phyloP scores from a whole-genome alignment of 208 protist species.

The Leishmania amazonensis region DNA sequence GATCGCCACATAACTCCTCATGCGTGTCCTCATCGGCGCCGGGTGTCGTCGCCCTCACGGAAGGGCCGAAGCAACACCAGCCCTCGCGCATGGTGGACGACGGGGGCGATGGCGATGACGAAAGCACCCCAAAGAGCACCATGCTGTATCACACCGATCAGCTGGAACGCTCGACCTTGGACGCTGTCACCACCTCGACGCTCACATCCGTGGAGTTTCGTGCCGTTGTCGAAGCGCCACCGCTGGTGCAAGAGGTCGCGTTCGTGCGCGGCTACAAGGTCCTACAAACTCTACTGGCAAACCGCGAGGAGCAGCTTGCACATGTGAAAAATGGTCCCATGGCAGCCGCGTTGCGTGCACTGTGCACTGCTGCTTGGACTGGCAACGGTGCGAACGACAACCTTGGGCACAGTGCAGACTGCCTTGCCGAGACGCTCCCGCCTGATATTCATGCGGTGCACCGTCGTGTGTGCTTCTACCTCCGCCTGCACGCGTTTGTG shows the following conservation, averaged over 20 bases:
- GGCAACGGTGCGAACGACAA: background rate
- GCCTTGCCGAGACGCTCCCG: background rate
- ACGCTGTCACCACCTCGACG: background rate
- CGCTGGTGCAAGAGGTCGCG: constrained; percentile 2
- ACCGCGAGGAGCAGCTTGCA: background rate
- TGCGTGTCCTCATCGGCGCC: background rate
- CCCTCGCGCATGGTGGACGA: background rate
- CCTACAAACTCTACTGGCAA: constrained; percentile 7
- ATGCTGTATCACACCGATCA: constrained; percentile 11
- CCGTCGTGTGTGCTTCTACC: constrained; percentile 17
- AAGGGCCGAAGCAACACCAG: background rate
- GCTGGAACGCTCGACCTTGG: background rate
- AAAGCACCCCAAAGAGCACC: background rate
- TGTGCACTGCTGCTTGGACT: background rate
- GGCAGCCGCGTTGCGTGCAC: background rate
- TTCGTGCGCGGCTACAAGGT: constrained; percentile 19
- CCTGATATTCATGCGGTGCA: background rate
- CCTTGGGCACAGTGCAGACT: background rate
- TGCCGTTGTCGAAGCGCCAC: constrained; percentile 18
- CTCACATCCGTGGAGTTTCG: constrained; percentile 16
- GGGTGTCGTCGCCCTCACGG: background rate
- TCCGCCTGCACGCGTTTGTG: constrained; percentile 22
- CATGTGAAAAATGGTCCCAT: background rate
- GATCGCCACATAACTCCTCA: background rate
- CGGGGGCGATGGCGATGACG: background rate